phyloP scores from a whole-genome alignment of 2,329 filamentous ascomycete species.

The Cordyceps fumosorosea region DNA sequence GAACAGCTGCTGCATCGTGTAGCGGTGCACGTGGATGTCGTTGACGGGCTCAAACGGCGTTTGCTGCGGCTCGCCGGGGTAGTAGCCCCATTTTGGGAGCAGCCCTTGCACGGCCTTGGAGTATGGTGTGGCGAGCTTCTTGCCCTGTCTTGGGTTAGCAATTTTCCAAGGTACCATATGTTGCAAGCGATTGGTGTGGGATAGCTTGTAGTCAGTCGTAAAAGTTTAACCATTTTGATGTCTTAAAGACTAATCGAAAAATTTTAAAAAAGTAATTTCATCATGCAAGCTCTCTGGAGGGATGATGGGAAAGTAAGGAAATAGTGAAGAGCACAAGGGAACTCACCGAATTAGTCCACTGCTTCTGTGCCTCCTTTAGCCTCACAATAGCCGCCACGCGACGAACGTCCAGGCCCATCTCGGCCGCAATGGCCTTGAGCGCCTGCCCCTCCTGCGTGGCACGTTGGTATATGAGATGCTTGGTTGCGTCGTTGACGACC shows the following conservation, averaged over 20 bases:
- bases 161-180: slow-evolving; percentile 9
- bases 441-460: slow-evolving; percentile 61
- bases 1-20: slow-evolving; percentile 59
- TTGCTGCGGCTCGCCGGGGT: slow-evolving; percentile 37
- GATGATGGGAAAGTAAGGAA: slow-evolving; percentile 15
- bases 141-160: slow-evolving; percentile 51
- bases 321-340: not conserved
- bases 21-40: slow-evolving; percentile 55
- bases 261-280: slow-evolving; percentile 57
- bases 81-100: slow-evolving; percentile 65
- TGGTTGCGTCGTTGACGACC: slow-evolving; percentile 66
- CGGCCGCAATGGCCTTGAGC: slow-evolving; percentile 69
- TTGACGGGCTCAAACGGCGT: slow-evolving; percentile 54
- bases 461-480: slow-evolving; percentile 66
- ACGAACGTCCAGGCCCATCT: slow-evolving; percentile 72
- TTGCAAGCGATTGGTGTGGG: not conserved
- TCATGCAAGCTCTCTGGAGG: slow-evolving; percentile 33
- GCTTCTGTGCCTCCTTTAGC: slow-evolving; percentile 78
- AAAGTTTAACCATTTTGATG: slow-evolving; percentile 75
- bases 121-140: slow-evolving; percentile 71
- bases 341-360: slow-evolving; percentile 69
- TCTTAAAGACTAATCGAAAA: slow-evolving; percentile 99
- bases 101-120: slow-evolving; percentile 68
- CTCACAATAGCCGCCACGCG: slow-evolving; percentile 80
- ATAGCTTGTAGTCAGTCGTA: slow-evolving; percentile 20